A percentile compares a stretch with the other conserved stretches of the same genome.
These are phyloP conservation scores for Yarrowia divulgata DNA, from an alignment of 805 yeast species.

Conservation along the genomic window DNA sequence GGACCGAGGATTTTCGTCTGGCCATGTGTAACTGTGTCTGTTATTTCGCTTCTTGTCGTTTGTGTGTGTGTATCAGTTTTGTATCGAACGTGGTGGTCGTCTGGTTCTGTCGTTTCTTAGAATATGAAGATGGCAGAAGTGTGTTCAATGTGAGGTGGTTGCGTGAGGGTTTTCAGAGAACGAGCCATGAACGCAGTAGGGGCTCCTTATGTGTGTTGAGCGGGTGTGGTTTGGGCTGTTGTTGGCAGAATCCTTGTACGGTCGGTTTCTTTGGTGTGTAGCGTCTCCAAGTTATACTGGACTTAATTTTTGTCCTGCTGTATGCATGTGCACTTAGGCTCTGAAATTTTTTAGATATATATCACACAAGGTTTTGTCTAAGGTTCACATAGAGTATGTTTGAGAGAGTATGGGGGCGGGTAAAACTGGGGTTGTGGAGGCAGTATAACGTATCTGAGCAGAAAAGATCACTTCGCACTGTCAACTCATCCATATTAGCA, in stretches of 20 bases:
- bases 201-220: constrained; percentile 17
- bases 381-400: constrained; percentile 16
- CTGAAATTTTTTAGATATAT: constrained; percentile 36
- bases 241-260: neutral
- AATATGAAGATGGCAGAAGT: constrained; percentile 35
- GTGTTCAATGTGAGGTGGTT: constrained; percentile 17
- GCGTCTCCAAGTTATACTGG: constrained; percentile 7
- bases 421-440: no score
- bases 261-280: no score
- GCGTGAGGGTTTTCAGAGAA: constrained; percentile 19
- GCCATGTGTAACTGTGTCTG: constrained; percentile 17
- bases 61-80: constrained; percentile 3
- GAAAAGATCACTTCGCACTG: neutral
- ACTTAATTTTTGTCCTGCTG: constrained; percentile 27
- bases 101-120: constrained; percentile 10
- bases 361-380: constrained; percentile 34
- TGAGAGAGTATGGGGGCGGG: no score
- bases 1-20: constrained; percentile 37
- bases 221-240: neutral
- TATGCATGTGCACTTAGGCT: constrained; percentile 37
- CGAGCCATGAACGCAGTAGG: constrained; percentile 37
- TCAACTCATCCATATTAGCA: no score
- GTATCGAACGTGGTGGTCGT: neutral
- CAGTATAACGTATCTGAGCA: neutral
- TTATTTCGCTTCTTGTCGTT: neutral